These are phyloP conservation scores for Fusarium sp. DNA, from an alignment of 2,329 filamentous ascomycete genomes.

Conservation along the genomic window DNA sequence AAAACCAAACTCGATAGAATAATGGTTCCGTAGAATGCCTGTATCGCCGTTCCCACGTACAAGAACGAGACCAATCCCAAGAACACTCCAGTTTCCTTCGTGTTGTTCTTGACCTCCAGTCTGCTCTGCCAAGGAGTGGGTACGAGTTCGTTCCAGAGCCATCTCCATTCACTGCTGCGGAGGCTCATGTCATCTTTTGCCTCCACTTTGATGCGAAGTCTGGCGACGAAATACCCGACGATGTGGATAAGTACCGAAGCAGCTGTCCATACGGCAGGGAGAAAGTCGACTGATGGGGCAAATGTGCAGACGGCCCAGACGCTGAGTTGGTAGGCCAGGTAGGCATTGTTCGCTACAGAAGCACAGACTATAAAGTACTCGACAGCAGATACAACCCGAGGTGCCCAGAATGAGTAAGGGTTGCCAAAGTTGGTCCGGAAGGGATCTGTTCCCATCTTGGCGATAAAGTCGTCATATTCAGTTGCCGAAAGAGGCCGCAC, in stretches of 20 bases:
- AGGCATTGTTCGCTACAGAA: slow-evolving; percentile 27
- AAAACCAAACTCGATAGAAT: slow-evolving; percentile 34
- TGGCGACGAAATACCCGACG: neutral
- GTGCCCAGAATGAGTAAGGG: neutral
- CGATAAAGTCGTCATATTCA: slow-evolving; percentile 17
- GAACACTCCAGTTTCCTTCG: slow-evolving; percentile 11
- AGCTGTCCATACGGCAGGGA: slow-evolving; percentile 23
- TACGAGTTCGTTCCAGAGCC: slow-evolving; percentile 6
- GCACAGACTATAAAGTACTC: slow-evolving; percentile 18
- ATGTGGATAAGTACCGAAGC: slow-evolving; percentile 11
- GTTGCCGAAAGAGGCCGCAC: slow-evolving; percentile 17
- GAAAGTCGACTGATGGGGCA: slow-evolving; percentile 23
- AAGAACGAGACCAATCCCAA: slow-evolving; percentile 11
- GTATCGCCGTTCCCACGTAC: slow-evolving; percentile 25
- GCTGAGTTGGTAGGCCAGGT: slow-evolving; percentile 29
- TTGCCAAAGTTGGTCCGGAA: slow-evolving; percentile 5
- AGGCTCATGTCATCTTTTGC: neutral
- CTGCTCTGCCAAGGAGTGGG: slow-evolving; percentile 14
- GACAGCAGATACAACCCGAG: neutral
- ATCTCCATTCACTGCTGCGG: neutral
- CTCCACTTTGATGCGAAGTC: slow-evolving; percentile 2
- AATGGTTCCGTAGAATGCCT: slow-evolving; percentile 26
- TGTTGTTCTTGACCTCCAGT: neutral
- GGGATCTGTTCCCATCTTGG: slow-evolving; percentile 5
- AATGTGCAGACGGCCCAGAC: slow-evolving; percentile 32